These are phyloP conservation scores for Mortierella polycephala DNA, from an alignment of 371 early-diverging fungal species.

Conservation along the genomic window DNA sequence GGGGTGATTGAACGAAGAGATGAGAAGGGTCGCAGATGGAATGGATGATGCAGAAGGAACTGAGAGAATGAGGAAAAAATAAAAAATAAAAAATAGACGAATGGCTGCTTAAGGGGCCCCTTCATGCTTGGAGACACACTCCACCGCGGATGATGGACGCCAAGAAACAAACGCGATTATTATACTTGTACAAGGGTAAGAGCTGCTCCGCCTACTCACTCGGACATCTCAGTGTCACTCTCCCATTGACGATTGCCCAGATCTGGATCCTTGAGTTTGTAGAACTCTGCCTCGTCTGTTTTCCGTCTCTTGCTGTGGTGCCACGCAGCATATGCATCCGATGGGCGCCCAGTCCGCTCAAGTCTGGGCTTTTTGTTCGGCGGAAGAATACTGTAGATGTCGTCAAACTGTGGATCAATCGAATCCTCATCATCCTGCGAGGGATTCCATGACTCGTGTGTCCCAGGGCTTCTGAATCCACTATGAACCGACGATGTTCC, in stretches of 20 bases:
- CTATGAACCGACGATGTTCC: background rate
- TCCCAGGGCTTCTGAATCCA: background rate
- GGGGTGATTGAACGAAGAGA: background rate
- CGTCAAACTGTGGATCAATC: slow-evolving; percentile 46
- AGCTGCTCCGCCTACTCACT: slow-evolving; percentile 1
- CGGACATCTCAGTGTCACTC: slow-evolving; percentile 50
- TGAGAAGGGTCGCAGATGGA: background rate
- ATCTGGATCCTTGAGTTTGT: slow-evolving; percentile 26
- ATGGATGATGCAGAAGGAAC: background rate
- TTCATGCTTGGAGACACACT: background rate
- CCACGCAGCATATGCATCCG: slow-evolving; percentile 42
- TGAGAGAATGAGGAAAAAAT: background rate
- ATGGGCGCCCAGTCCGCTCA: slow-evolving; percentile 42
- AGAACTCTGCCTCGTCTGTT: slow-evolving; percentile 24
- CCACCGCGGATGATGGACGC: background rate
- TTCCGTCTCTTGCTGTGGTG: slow-evolving; percentile 51
- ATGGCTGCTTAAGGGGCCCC: background rate
- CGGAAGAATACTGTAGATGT: slow-evolving; percentile 50
- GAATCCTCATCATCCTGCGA: slow-evolving; percentile 12
- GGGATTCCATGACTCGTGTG: background rate
- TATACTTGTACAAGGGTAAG: background rate
- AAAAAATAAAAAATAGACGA: background rate
- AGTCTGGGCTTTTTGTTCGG: slow-evolving; percentile 47
- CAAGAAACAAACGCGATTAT: background rate
- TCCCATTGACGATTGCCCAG: slow-evolving; percentile 8